Evolutionary conservation across 192 early-diverging fungal genomes (phyloP).

Genomic region (Coemansia sp.): DNA sequence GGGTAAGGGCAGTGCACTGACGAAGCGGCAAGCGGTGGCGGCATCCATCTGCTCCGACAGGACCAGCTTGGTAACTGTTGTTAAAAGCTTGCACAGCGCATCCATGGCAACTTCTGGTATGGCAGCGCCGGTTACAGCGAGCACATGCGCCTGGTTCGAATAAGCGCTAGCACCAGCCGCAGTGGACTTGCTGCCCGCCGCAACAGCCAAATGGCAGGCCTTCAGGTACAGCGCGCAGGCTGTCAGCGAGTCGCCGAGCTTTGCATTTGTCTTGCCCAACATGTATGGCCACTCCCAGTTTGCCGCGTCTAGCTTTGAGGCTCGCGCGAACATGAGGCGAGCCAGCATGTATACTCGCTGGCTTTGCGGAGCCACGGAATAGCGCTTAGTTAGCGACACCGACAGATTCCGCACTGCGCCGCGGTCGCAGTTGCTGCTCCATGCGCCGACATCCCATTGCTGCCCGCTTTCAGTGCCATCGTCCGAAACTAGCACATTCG

Average conservation of each 20-base stretch:
- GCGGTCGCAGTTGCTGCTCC: slow-evolving; percentile 8
- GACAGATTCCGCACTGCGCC: slow-evolving; percentile 7
- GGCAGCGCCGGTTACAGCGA: neutral
- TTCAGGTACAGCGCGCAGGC: slow-evolving; percentile 51
- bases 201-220: slow-evolving; percentile 20
- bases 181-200: slow-evolving; percentile 1
- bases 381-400: slow-evolving; percentile 30
- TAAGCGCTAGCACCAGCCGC: neutral
- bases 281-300: slow-evolving; percentile 44
- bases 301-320: slow-evolving; percentile 19
- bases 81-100: slow-evolving; percentile 42
- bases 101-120: slow-evolving; percentile 28
- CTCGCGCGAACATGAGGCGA: slow-evolving; percentile 22
- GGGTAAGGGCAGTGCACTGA: slow-evolving; percentile 27
- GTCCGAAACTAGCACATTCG: slow-evolving; percentile 32
- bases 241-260: slow-evolving; percentile 19
- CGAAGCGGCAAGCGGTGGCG: slow-evolving; percentile 25
- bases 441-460: slow-evolving; percentile 41
- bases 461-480: slow-evolving; percentile 18
- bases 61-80: slow-evolving; percentile 34
- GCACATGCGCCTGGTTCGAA: neutral
- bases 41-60: slow-evolving; percentile 10
- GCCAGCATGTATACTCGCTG: slow-evolving; percentile 25
- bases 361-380: slow-evolving; percentile 8
- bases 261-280: slow-evolving; percentile 39